These are phyloP conservation scores for Alternaria sp. DNA, from an alignment of 2,329 filamentous ascomycete species.

Conservation along the genomic window DNA sequence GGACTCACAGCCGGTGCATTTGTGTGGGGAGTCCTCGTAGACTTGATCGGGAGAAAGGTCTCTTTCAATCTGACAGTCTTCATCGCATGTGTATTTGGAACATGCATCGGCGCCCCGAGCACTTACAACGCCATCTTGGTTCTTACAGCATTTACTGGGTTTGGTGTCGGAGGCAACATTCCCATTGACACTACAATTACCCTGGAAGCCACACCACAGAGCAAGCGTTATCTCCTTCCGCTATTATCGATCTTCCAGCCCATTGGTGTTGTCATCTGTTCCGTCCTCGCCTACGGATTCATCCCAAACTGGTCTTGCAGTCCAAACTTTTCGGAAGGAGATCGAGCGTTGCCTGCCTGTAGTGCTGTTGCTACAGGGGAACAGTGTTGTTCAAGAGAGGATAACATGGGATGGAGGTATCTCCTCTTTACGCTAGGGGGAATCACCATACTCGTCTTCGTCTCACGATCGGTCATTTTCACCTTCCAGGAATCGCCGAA, in stretches of 20 bases:
- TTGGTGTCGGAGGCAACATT: slow-evolving; percentile 61
- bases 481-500: slow-evolving; percentile 66
- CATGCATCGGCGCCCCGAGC: slow-evolving; percentile 59
- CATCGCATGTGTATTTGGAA: slow-evolving; percentile 61
- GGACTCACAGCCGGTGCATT: slow-evolving; percentile 64
- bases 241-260: slow-evolving; percentile 64
- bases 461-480: slow-evolving; percentile 62
- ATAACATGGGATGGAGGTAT: slow-evolving; percentile 57
- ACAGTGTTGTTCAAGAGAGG: slow-evolving; percentile 46
- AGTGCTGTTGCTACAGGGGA: slow-evolving; percentile 37
- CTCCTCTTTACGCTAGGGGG: slow-evolving; percentile 51
- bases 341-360: slow-evolving; percentile 55
- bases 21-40: slow-evolving; percentile 63
- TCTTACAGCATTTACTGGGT: slow-evolving; percentile 62
- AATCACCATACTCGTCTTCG: slow-evolving; percentile 53
- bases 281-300: slow-evolving; percentile 60
- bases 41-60: slow-evolving; percentile 61
- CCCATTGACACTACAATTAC: slow-evolving; percentile 64
- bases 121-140: slow-evolving; percentile 60
- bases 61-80: slow-evolving; percentile 66
- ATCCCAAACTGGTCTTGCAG: slow-evolving; percentile 60
- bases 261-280: slow-evolving; percentile 60
- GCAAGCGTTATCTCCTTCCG: slow-evolving; percentile 60
- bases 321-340: slow-evolving; percentile 57
- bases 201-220: slow-evolving; percentile 62